These are phyloP conservation scores for Pueraria montana DNA, from an alignment of 306 rosid species.

Conservation along the genomic window DNA sequence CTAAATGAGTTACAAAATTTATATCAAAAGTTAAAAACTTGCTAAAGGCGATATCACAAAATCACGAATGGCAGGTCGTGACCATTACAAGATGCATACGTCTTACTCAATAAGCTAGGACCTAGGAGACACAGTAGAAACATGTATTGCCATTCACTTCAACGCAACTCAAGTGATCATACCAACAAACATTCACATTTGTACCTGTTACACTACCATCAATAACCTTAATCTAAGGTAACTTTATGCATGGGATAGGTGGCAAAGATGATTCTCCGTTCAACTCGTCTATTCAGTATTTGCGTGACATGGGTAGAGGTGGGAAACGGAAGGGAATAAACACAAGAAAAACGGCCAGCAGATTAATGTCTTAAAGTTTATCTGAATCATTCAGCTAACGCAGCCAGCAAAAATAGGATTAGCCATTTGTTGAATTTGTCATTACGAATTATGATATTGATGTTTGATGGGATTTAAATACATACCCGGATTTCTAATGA, in stretches of 20 bases:
- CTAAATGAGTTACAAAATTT: too few relatives aligned
- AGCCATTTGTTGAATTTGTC: slow-evolving; percentile 35
- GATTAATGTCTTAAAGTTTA: background rate
- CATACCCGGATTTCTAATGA: slow-evolving; percentile 10
- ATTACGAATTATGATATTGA: slow-evolving; percentile 8
- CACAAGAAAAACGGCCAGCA: background rate
- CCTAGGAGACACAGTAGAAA: too few relatives aligned
- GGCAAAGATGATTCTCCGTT: background rate
- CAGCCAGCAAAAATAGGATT: slow-evolving; percentile 20
- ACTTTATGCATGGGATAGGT: background rate
- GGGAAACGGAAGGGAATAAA: background rate
- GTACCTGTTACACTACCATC: background rate
- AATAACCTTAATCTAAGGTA: background rate
- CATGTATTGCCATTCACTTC: background rate
- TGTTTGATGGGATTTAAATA: background rate
- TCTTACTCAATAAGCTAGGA: too few relatives aligned
- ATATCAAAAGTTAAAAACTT: background rate
- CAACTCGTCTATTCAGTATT: background rate
- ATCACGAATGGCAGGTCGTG: background rate
- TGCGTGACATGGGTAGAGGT: background rate
- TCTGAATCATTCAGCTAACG: background rate
- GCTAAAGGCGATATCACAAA: background rate
- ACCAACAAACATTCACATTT: background rate
- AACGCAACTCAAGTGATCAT: background rate
- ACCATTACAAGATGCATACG: too few relatives aligned